A percentile compares a stretch with the other conserved stretches of the same genome.
Evolutionary conservation across 176 grass and related monocot species (phyloP).

Genomic region (Eremochloa ophiuroides): DNA sequence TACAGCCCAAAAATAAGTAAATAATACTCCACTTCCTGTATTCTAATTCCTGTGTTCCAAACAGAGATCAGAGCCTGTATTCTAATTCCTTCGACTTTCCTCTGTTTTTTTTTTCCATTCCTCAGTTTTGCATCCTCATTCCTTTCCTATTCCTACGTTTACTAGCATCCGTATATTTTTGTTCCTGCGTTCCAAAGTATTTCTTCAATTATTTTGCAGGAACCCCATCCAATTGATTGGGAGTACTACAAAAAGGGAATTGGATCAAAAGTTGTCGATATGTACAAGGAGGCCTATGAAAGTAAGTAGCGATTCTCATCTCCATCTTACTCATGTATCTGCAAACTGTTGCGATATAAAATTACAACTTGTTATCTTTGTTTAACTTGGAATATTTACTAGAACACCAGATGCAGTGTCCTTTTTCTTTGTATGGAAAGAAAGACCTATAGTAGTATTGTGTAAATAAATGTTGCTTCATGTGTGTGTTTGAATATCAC

Average conservation of each 20-base stretch:
- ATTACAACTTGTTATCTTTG: background rate
- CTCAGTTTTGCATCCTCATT: too few species aligned
- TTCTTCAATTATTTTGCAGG: slow-evolving; percentile 43
- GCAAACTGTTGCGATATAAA: background rate
- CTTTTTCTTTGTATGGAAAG: background rate
- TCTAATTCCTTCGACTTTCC: too few species aligned
- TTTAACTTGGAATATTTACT: background rate
- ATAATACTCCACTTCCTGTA: too few species aligned
- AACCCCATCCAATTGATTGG: slow-evolving; percentile 77
- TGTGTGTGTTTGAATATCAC: slow-evolving; percentile 5
- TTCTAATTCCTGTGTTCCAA: too few species aligned
- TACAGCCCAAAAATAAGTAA: too few species aligned
- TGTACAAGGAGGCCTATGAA: slow-evolving; percentile 80
- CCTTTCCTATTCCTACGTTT: too few species aligned
- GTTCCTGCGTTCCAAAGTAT: too few species aligned
- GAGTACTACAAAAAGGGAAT: slow-evolving; percentile 79
- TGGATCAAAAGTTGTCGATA: slow-evolving; percentile 62
- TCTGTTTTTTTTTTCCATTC: too few species aligned
- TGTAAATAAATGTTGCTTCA: background rate
- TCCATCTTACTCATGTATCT: slow-evolving; percentile 1
- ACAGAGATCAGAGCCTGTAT: too few species aligned
- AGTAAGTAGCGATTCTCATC: slow-evolving; percentile 54
- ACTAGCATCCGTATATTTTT: too few species aligned
- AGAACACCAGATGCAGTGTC: background rate
- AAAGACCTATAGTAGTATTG: background rate